phyloP scores from a whole-genome alignment of 768 basidiomycete species.

The Collybia sordida region DNA sequence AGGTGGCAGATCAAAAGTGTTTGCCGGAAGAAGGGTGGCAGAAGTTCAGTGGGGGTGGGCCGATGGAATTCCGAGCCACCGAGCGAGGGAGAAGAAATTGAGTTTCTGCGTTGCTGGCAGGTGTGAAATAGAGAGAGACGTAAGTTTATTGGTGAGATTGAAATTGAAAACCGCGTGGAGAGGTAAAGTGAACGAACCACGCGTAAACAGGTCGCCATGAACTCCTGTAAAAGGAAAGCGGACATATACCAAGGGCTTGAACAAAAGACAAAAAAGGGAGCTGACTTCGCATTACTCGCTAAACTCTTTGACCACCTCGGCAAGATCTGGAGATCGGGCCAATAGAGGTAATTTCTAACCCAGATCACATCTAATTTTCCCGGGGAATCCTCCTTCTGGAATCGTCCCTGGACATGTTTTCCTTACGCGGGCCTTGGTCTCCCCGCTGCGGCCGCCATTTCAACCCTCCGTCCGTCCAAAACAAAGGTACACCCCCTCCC shows the following conservation, averaged over 20 bases:
- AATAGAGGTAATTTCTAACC: slow-evolving; percentile 28
- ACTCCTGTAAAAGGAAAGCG: slow-evolving; percentile 35
- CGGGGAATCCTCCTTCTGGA: slow-evolving; percentile 28
- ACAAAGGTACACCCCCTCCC: neutral
- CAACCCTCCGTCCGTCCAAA: slow-evolving; percentile 10
- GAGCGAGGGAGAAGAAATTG: slow-evolving; percentile 4
- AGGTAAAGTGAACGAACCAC: slow-evolving; percentile 40
- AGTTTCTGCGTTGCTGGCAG: slow-evolving; percentile 5
- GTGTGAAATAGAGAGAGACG: slow-evolving; percentile 10
- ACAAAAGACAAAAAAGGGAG: slow-evolving; percentile 14
- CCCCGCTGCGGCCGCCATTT: slow-evolving; percentile 28
- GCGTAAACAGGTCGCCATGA: slow-evolving; percentile 41
- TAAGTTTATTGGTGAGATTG: slow-evolving; percentile 26
- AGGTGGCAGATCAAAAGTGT: slow-evolving; percentile 20
- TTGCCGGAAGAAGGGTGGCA: slow-evolving; percentile 15
- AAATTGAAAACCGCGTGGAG: slow-evolving; percentile 29
- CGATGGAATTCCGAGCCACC: slow-evolving; percentile 16
- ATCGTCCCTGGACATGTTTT: slow-evolving; percentile 25
- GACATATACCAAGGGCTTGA: slow-evolving; percentile 16
- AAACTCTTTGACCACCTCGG: slow-evolving; percentile 27
- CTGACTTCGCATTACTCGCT: slow-evolving; percentile 13
- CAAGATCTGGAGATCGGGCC: slow-evolving; percentile 41
- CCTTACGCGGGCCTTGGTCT: slow-evolving; percentile 13
- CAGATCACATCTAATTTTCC: slow-evolving; percentile 38
- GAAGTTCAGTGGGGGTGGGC: neutral